Percentiles rank a stretch among this genome's conserved stretches.
phyloP scores from a whole-genome alignment of 2,329 filamentous ascomycete genomes.

The Aciculosporium take region DNA sequence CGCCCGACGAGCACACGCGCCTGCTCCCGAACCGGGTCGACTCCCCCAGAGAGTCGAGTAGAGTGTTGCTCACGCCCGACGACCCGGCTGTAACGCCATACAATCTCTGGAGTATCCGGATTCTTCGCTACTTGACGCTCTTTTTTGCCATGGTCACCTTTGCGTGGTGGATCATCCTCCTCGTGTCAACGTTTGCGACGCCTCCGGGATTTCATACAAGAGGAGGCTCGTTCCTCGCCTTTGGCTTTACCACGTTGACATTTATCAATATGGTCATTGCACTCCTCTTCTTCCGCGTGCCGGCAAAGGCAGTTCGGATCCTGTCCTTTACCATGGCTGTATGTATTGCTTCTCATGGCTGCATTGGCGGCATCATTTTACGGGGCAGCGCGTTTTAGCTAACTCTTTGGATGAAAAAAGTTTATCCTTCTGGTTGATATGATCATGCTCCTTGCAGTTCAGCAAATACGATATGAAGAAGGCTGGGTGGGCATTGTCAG shows the following conservation, averaged over 20 bases:
- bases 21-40: slow-evolving; percentile 56
- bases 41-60: slow-evolving; percentile 31
- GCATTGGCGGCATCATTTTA: not conserved
- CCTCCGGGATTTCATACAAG: slow-evolving; percentile 74
- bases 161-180: slow-evolving; percentile 80
- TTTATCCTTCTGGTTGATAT: slow-evolving; percentile 42
- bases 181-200: slow-evolving; percentile 84
- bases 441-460: slow-evolving; percentile 65
- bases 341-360: slow-evolving; percentile 4
- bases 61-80: slow-evolving; percentile 24
- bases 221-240: slow-evolving; percentile 85
- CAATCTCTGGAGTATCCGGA: slow-evolving; percentile 83
- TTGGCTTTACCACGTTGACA: slow-evolving; percentile 68
- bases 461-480: slow-evolving; percentile 65
- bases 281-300: slow-evolving; percentile 76
- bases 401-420: slow-evolving; percentile 11
- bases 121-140: slow-evolving; percentile 64
- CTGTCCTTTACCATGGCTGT: slow-evolving; percentile 52
- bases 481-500: slow-evolving; percentile 83
- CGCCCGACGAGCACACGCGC: slow-evolving; percentile 42
- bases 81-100: slow-evolving; percentile 63
- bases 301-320: slow-evolving; percentile 65
- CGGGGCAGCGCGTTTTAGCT: not conserved
- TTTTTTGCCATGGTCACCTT: slow-evolving; percentile 63
- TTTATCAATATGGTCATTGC: slow-evolving; percentile 61